phyloP scores from a whole-genome alignment of 345 rosid genomes.

The Eucalyptus regnans region DNA sequence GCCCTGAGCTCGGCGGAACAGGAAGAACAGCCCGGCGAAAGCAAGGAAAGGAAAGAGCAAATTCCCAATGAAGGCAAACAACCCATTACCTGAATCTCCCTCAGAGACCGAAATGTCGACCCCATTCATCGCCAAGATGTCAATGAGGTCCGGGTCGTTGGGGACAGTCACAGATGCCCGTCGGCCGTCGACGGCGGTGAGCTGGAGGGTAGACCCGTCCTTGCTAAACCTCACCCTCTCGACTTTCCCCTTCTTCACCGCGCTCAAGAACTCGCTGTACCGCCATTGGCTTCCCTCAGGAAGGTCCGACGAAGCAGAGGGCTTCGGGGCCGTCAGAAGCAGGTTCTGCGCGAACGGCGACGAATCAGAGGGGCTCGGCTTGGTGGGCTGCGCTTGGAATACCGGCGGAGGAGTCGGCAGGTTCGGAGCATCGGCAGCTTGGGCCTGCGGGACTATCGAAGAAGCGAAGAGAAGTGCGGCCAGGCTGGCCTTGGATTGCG shows the following conservation, averaged over 20 bases:
- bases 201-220: constrained; percentile 12
- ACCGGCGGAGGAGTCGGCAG: constrained; percentile 15
- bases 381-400: constrained; percentile 18
- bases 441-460: constrained; percentile 20
- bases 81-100: constrained; percentile 11
- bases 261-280: constrained; percentile 14
- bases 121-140: constrained; percentile 9
- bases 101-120: constrained; percentile 15
- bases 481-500: constrained; percentile 7
- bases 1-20: constrained; percentile 14
- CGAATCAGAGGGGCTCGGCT: constrained; percentile 4
- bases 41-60: constrained; percentile 6
- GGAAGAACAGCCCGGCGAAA: constrained; percentile 4
- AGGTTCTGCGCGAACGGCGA: constrained; percentile 30
- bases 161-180: constrained; percentile 4
- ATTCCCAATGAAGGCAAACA: constrained; percentile 6
- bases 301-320: constrained; percentile 11
- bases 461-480: constrained; percentile 22
- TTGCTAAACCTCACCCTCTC: constrained; percentile 17
- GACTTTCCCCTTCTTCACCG: constrained; percentile 12
- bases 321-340: constrained; percentile 35
- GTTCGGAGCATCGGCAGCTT: constrained; percentile 11
- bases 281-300: constrained; percentile 13
- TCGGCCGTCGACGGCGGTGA: constrained; percentile 14
- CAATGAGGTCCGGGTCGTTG: constrained; percentile 12